A percentile compares a stretch with the other conserved stretches of the same genome.
phyloP scores from a whole-genome alignment of 257 asterid species.

The Nicotiana tomentosiformis region DNA sequence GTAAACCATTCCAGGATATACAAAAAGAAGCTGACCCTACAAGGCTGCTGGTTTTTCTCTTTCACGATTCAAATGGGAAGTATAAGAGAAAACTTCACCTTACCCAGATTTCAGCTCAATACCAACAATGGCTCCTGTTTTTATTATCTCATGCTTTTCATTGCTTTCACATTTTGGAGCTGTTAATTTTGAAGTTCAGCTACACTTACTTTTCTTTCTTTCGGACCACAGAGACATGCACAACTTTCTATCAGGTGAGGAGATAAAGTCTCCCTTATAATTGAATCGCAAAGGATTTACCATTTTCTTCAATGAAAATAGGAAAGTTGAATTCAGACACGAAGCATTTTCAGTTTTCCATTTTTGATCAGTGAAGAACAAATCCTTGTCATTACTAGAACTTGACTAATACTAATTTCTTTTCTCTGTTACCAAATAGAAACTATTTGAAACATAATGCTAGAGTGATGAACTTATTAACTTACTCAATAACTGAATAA shows the following conservation, averaged over 20 bases:
- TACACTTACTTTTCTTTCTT: not conserved
- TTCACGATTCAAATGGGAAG: not conserved
- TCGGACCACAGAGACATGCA: not conserved
- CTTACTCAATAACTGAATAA: constrained; percentile 78
- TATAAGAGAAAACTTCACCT: not conserved
- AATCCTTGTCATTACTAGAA: not conserved
- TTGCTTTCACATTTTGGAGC: not conserved
- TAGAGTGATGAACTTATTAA: not conserved
- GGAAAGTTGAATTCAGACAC: not conserved
- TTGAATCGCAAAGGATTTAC: not conserved
- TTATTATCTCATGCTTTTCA: not conserved
- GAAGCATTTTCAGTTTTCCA: not conserved
- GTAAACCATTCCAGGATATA: not conserved
- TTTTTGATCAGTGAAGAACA: not conserved
- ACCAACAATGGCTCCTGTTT: not conserved
- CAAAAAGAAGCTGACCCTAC: not conserved
- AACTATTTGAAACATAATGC: not conserved
- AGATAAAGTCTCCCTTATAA: not conserved
- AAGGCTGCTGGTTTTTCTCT: not conserved
- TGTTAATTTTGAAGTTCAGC: not conserved
- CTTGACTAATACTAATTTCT: not conserved
- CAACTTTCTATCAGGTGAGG: not conserved
- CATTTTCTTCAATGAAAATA: not conserved
- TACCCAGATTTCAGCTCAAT: not conserved
- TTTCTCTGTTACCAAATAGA: not conserved